A percentile compares a stretch with the other conserved stretches of the same genome.
Conservation (phyloP, 495 filamentous ascomycete genomes). For the Penicillium pulvis region DNA sequence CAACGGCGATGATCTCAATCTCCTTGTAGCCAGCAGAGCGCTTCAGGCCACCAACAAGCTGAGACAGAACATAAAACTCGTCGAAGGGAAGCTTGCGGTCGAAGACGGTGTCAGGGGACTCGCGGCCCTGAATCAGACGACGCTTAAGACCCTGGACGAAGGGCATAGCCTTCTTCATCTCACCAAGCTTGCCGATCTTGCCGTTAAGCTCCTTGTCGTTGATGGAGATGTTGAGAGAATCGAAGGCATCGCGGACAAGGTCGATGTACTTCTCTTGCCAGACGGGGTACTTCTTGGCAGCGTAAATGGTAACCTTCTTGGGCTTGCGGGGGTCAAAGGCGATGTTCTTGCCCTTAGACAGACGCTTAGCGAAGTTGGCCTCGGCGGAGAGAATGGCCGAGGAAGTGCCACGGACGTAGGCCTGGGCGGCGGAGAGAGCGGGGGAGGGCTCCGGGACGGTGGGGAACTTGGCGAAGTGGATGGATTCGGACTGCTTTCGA, state of each 20-base stretch:
- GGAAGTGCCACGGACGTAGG: conserved; percentile 75
- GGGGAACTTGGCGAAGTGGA: conserved; percentile 82
- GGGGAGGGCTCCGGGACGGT: conserved; percentile 61
- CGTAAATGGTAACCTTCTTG: conserved; percentile 89
- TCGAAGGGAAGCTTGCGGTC: conserved; percentile 83
- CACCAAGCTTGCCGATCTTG: conserved; percentile 74
- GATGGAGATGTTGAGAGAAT: conserved; percentile 52
- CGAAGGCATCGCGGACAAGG: conserved; percentile 68
- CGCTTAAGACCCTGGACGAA: conserved; percentile 89
- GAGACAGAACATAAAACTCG: conserved; percentile 68
- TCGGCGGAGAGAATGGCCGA: conserved; percentile 87
- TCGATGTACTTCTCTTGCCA: conserved; percentile 95
- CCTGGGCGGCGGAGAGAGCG: conserved; percentile 70
- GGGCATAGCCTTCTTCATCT: conserved; percentile 98
- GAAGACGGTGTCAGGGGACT: conserved; percentile 64
- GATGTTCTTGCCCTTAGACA: conserved; percentile 82
- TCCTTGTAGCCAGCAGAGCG: conserved; percentile 64
- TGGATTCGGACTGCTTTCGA: conserved; percentile 51
- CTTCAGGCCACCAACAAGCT: conserved; percentile 60
- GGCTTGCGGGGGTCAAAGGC: conserved; percentile 85
- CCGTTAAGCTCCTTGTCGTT: conserved; percentile 80
- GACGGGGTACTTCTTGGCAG: conserved; percentile 71
- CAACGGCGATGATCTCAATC: conserved; percentile 64
- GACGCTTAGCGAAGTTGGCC: conserved; percentile 74
- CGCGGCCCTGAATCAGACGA: conserved; percentile 62